Evolutionary conservation across 2,329 filamentous ascomycete species (phyloP), one percentile per base, ranked within the genome.

Genomic region (Claviceps sp.): DNA sequence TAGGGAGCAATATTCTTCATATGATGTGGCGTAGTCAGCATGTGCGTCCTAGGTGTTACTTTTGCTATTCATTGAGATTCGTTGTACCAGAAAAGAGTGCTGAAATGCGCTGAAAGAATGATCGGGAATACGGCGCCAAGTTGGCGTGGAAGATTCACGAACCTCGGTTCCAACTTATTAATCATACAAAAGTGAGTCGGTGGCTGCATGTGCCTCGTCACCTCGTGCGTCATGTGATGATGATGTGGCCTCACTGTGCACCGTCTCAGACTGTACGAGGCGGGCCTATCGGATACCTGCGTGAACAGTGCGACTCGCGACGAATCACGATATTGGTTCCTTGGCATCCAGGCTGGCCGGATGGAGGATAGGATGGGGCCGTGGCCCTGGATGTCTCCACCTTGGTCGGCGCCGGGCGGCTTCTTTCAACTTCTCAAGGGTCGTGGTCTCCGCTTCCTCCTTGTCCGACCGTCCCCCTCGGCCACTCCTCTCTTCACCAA

Each of bases 391-490:
- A 37, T 18, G 20, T 37, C 46, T 13, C 46, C 46, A 47, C 46
- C 51, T 37, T 37, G 30, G 9, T 34, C 30, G 26, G 26, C n/a
- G n/a, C n/a, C n/a, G n/a, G n/a, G n/a, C 34, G 44, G 26, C 26
- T 47, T 47, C 44, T 34, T 20, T n/a, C 44, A 37, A 47, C 37
- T 26, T 34, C 14, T n/a, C 44, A 37, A 47, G 44, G 44, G n/a
- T 34, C 26, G 26, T 48, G 47, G 37, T 46, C 41, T 22, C 26
- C 47, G 45, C 52, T 48, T 37, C 24, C 48, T 45, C 45, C 52
- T 38, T 16, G 37, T 48, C 2, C 37, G 3, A 26, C 48, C 30
- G 5, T 26, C 16, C 18, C 20, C 34, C 50, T 37, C 26, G 22
- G 18, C 40, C 49, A 43, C 47, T 26, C 48, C 38, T 51, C 30